Conservation (phyloP, 768 basidiomycete species). For the Suillus weaverae region DNA sequence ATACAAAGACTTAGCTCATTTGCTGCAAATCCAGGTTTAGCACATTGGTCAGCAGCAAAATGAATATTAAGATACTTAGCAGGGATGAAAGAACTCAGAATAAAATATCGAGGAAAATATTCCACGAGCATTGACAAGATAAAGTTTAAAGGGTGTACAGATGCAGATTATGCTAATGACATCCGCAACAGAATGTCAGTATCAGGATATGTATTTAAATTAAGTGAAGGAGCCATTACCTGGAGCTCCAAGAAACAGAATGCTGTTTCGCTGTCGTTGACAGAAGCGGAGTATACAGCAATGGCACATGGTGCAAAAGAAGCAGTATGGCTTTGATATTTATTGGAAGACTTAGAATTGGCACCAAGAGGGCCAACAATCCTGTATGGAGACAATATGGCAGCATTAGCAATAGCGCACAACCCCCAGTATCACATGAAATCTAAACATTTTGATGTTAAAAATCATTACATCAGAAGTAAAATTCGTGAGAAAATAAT, state of each 20-base stretch:
- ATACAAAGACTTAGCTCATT: constrained; percentile 12
- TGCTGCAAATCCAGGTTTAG: constrained; percentile 4
- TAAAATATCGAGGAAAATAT: constrained; percentile 11
- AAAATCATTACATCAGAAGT: constrained; percentile 32
- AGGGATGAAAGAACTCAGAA: neutral
- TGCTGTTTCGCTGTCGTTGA: constrained; percentile 17
- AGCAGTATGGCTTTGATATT: constrained; percentile 15
- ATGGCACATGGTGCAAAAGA: constrained; percentile 7
- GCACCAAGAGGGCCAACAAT: constrained; percentile 1
- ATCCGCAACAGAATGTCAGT: constrained; percentile 16
- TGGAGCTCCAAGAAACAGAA: constrained; percentile 34
- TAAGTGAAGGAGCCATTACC: constrained; percentile 30
- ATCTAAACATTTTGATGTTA: constrained; percentile 37
- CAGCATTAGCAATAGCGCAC: constrained; percentile 23
- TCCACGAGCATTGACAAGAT: no score
- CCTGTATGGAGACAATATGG: constrained; percentile 32
- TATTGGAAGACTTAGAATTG: constrained; percentile 17
- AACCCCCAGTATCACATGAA: constrained; percentile 29
- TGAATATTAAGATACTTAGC: constrained; percentile 15
- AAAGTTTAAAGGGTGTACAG: constrained; percentile 18
- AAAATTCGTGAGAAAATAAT: no score
- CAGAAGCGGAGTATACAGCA: constrained; percentile 8
- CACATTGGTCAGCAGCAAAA: constrained; percentile 17
- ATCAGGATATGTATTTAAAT: constrained; percentile 28
- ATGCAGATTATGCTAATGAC: constrained; percentile 30